A percentile compares a stretch with the other conserved stretches of the same genome.
Evolutionary conservation across 805 yeast species (phyloP).

Genomic region (Metschnikowia vanudenii): DNA sequence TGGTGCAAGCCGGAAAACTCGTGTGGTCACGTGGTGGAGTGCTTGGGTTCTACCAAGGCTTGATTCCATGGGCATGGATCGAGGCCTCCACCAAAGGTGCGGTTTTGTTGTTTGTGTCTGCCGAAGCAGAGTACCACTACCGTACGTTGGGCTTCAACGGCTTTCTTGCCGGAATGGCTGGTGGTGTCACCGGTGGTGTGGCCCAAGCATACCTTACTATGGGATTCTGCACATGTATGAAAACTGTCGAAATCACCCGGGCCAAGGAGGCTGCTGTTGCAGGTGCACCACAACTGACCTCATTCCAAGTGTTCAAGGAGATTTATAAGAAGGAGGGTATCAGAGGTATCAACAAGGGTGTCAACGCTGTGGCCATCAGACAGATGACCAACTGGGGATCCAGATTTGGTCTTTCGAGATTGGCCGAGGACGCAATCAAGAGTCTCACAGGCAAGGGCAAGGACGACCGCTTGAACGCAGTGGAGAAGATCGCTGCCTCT

Average conservation of each 20-base stretch:
- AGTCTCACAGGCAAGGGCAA: conserved; percentile 55
- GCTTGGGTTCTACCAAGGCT: conserved; percentile 91
- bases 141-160: conserved; percentile 58
- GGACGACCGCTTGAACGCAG: conserved; percentile 61
- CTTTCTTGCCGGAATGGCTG: conserved; percentile 86
- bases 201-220: conserved; percentile 95
- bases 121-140: conserved; percentile 84
- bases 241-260: conserved; percentile 96
- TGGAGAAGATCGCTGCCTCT: conserved; percentile 81
- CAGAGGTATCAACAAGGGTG: conserved; percentile 95
- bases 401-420: conserved; percentile 86
- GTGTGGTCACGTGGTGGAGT: conserved; percentile 95
- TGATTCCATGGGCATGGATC: conserved; percentile 99
- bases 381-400: conserved; percentile 99
- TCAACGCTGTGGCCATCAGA: conserved; percentile 97
- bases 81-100: conserved; percentile 99
- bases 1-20: conserved; percentile 64
- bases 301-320: conserved; percentile 83
- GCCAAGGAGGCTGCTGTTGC: conserved; percentile 63
- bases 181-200: conserved; percentile 95
- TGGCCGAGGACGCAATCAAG: conserved; percentile 85
- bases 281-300: conserved; percentile 66
- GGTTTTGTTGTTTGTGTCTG: conserved; percentile 84
- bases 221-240: conserved; percentile 99
- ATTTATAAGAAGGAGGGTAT: conserved; percentile 86